phyloP scores from a whole-genome alignment of 73 alveolate species.

The Effrenium voratum region DNA sequence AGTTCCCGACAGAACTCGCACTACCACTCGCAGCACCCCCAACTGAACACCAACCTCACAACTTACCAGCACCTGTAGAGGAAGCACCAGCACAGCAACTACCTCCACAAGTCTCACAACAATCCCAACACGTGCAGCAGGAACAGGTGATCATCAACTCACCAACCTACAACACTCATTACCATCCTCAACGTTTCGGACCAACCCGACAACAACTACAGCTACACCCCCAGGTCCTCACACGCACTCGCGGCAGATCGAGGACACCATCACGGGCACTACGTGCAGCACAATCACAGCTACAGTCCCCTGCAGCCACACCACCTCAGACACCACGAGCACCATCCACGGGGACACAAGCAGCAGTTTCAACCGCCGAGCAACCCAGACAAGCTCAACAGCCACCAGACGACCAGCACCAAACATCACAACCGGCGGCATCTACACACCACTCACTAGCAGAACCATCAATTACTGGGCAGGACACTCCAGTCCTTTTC shows the following conservation, averaged over 20 bases:
- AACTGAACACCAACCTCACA: too few relatives aligned
- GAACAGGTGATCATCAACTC: not conserved
- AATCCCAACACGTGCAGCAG: not conserved
- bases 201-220: too few relatives aligned
- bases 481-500: not conserved
- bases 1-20: too few relatives aligned
- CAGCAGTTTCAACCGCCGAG: too few relatives aligned
- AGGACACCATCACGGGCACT: not conserved
- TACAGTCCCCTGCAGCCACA: not conserved
- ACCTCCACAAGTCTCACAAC: too few relatives aligned
- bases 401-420: too few relatives aligned
- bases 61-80: too few relatives aligned
- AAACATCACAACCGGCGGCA: not conserved
- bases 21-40: too few relatives aligned
- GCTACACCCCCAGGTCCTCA: not conserved
- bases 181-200: not conserved
- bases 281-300: conserved; percentile 4
- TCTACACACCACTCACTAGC: too few relatives aligned
- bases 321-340: not conserved
- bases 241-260: not conserved
- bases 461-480: not conserved
- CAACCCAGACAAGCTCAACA: too few relatives aligned
- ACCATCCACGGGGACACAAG: not conserved
- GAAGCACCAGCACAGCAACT: not conserved
- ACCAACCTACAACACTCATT: not conserved